A percentile compares a stretch with the other conserved stretches of the same genome.
Evolutionary conservation across 306 rosid genomes (phyloP).

Genomic region (Citrullus colocynthis): DNA sequence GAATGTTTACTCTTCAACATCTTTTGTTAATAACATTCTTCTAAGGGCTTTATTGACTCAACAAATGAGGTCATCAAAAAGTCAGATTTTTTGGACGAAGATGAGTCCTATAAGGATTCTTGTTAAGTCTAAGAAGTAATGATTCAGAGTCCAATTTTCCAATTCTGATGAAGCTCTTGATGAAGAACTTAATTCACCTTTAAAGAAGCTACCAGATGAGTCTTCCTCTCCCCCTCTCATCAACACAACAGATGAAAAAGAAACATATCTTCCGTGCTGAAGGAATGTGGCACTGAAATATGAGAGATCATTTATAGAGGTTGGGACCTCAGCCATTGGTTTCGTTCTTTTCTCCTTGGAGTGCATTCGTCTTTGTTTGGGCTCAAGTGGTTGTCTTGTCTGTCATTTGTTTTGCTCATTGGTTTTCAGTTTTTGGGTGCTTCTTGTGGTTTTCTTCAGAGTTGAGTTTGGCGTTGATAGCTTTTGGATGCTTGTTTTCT

Average conservation of each 20-base stretch:
- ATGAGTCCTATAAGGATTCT: not conserved
- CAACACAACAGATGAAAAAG: not conserved
- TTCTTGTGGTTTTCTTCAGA: not conserved
- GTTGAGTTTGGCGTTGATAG: not conserved
- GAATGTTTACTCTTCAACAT: not conserved
- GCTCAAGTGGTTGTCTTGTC: not conserved
- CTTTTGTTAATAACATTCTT: not conserved
- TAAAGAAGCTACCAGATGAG: not conserved
- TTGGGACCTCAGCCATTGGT: not conserved
- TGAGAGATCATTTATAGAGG: not conserved
- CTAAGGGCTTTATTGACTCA: not conserved
- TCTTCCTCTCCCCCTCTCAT: not conserved
- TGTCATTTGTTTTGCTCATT: not conserved
- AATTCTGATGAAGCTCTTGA: not conserved
- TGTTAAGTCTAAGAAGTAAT: not conserved
- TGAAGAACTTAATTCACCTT: not conserved
- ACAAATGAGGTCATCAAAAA: not conserved
- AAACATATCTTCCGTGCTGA: not conserved
- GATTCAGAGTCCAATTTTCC: not conserved
- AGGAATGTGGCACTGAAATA: not conserved
- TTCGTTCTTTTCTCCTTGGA: not conserved
- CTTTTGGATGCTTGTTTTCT: not conserved
- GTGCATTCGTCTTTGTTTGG: not conserved
- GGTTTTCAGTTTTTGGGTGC: not conserved
- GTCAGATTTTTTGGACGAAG: not conserved